Evolutionary conservation across 495 filamentous ascomycete species (phyloP).

Genomic region (Oidiodendron maius): DNA sequence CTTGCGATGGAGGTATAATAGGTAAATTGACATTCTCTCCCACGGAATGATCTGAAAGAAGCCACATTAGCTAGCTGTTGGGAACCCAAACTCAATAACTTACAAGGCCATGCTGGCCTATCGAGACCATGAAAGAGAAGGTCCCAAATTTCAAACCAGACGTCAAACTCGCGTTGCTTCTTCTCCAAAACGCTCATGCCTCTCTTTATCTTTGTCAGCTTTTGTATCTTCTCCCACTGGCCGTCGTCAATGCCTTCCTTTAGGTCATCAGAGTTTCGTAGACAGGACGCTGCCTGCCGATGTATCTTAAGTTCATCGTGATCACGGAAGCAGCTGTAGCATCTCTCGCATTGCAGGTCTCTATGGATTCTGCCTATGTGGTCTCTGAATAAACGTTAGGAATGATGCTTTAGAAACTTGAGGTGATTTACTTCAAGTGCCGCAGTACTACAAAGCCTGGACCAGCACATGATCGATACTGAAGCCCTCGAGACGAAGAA

Average conservation of each 20-base stretch:
- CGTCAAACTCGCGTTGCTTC: no score
- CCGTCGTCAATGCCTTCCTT: constrained; percentile 2
- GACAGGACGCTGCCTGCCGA: neutral
- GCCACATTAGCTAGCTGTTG: no score
- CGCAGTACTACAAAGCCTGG: neutral
- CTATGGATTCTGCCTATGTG: neutral
- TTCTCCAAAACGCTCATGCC: no score
- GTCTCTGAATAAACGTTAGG: neutral
- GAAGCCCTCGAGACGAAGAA: neutral
- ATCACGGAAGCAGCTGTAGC: neutral
- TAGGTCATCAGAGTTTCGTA: neutral
- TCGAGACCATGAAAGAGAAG: no score
- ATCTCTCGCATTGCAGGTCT: neutral
- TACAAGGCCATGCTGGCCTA: no score
- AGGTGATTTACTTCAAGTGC: neutral
- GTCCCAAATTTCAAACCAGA: no score
- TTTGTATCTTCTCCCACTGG: neutral
- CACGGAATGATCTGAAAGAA: no score
- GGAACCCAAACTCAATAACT: no score
- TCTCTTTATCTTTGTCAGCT: no score
- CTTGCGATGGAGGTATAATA: no score
- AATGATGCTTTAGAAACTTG: neutral
- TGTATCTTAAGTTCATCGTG: neutral
- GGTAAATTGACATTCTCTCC: no score
- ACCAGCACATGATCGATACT: neutral